phyloP scores from a whole-genome alignment of 352 stramenopile species.

The Phytophthora pseudosyringae region DNA sequence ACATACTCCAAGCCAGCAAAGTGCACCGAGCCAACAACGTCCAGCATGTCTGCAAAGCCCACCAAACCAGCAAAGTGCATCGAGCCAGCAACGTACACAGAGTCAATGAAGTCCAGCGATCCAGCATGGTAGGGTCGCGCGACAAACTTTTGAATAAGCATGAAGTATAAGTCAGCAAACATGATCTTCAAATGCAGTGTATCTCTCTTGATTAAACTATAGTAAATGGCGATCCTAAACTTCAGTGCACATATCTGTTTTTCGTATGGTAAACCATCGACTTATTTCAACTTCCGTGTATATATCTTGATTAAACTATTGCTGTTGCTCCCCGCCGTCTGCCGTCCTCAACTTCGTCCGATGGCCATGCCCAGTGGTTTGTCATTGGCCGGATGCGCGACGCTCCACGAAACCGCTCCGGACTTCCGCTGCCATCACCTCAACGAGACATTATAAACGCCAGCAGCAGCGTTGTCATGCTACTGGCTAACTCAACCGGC shows the following conservation, averaged over 20 bases:
- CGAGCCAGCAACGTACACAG: no score
- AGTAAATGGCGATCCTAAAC: neutral
- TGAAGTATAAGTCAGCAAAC: neutral
- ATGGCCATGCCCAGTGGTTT: neutral
- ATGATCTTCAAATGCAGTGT: neutral
- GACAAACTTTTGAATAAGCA: no score
- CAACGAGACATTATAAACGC: no score
- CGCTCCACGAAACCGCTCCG: neutral
- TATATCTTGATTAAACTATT: neutral
- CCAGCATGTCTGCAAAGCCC: no score
- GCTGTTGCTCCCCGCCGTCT: neutral
- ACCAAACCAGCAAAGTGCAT: no score
- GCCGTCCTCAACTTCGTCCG: neutral
- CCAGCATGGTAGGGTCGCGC: no score
- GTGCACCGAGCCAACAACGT: neutral
- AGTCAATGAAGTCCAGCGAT: neutral
- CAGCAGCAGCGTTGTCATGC: no score
- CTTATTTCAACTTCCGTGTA: neutral
- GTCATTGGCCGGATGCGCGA: neutral
- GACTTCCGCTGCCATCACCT: no score
- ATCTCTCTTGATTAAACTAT: constrained; percentile 1
- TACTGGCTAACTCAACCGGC: no score
- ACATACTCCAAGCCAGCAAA: no score
- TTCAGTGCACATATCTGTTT: neutral
- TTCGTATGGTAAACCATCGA: neutral